These are phyloP conservation scores for Coniferiporia sulphurascens DNA, from an alignment of 1,284 basidiomycete species.

Conservation along the genomic window DNA sequence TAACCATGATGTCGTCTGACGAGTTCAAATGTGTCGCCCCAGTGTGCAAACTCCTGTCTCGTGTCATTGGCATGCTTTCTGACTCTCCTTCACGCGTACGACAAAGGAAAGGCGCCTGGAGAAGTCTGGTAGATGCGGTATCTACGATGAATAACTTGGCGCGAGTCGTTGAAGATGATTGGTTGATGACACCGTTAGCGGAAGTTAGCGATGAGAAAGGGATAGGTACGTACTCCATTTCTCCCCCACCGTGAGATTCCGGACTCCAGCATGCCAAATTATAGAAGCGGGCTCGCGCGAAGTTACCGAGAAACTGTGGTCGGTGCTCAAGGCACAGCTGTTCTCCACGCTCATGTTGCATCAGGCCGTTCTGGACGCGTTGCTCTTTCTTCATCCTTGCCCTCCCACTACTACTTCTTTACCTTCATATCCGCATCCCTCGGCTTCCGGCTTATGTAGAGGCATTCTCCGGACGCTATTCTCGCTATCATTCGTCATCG, in stretches of 20 bases:
- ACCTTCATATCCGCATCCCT: neutral
- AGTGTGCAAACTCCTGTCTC: conserved; percentile 12
- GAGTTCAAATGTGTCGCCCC: conserved; percentile 3
- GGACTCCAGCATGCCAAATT: conserved; percentile 1
- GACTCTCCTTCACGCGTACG: conserved; percentile 25
- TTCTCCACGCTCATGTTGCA: conserved; percentile 66
- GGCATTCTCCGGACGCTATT: conserved; percentile 50
- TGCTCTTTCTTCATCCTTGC: conserved; percentile 40
- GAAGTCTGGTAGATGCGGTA: neutral
- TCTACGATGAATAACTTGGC: conserved; percentile 33
- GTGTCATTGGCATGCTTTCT: conserved; percentile 44
- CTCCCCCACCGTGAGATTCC: neutral
- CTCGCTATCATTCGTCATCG: conserved; percentile 64
- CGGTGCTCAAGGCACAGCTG: conserved; percentile 60
- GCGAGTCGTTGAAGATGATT: conserved; percentile 44
- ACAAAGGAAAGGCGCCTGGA: conserved; percentile 3
- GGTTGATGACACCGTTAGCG: conserved; percentile 44
- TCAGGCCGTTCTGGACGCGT: conserved; percentile 52
- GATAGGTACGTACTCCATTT: conserved; percentile 33
- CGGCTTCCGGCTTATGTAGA: conserved; percentile 29
- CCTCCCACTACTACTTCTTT: conserved; percentile 18
- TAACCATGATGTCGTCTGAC: conserved; percentile 3
- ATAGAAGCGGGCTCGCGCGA: conserved; percentile 39
- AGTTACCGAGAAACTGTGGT: conserved; percentile 50
- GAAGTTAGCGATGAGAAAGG: conserved; percentile 26